These are phyloP conservation scores for Nakataea oryzae DNA, from an alignment of 2,329 filamentous ascomycete genomes.

Conservation along the genomic window DNA sequence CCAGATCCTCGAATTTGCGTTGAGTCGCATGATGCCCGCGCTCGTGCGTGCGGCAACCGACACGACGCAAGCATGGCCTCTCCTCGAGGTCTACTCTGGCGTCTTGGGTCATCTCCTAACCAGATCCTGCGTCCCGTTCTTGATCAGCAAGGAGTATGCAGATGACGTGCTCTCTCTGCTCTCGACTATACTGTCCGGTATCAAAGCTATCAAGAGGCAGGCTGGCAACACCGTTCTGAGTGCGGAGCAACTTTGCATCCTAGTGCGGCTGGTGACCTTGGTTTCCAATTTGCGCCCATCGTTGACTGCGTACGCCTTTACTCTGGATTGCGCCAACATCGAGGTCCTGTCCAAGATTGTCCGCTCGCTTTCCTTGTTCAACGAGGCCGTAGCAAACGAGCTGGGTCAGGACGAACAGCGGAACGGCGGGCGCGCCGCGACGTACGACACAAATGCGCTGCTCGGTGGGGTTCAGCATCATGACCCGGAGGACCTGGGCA, in stretches of 20 bases:
- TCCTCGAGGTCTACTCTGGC: conserved; percentile 39
- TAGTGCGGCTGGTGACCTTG: conserved; percentile 12
- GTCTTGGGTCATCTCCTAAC: conserved; percentile 28
- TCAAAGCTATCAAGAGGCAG: conserved; percentile 6
- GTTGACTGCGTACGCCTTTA: conserved; percentile 8
- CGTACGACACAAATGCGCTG: conserved; percentile 3
- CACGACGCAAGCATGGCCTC: conserved; percentile 27
- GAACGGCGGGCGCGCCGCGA: not conserved
- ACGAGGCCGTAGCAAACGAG: not conserved
- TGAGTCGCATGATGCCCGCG: conserved; percentile 44
- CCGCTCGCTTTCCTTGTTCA: conserved; percentile 2
- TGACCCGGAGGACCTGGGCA: not conserved
- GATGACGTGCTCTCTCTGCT: conserved; percentile 21
- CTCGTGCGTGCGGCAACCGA: conserved; percentile 28
- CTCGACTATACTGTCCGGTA: conserved; percentile 14
- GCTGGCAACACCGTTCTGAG: conserved; percentile 6
- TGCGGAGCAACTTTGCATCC: conserved; percentile 13
- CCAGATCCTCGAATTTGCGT: conserved; percentile 33
- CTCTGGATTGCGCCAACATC: not conserved
- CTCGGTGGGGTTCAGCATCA: conserved; percentile 3
- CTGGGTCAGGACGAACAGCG: not conserved
- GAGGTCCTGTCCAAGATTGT: conserved; percentile 3
- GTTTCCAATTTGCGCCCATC: conserved; percentile 10
- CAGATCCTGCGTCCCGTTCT: conserved; percentile 21
- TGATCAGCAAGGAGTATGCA: conserved; percentile 23